A percentile compares a stretch with the other conserved stretches of the same genome.
phyloP scores from a whole-genome alignment of 257 asterid genomes.

The Voacanga thouarsii region DNA sequence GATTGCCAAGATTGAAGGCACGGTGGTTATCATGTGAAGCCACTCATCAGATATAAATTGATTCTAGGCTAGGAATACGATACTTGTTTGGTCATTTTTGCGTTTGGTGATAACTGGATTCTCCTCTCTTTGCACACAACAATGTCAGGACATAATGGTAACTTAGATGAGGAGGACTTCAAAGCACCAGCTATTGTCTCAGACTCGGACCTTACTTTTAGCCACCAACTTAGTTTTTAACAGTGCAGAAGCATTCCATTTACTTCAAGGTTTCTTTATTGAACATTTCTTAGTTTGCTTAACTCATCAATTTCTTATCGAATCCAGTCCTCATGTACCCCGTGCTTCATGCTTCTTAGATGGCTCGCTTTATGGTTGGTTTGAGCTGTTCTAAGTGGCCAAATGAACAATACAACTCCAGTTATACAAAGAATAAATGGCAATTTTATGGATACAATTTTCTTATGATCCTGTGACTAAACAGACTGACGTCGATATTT shows the following conservation, averaged over 20 bases:
- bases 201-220: neutral
- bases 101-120: neutral
- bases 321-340: too few relatives aligned
- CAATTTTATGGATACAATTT: too few relatives aligned
- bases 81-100: constrained; percentile 3
- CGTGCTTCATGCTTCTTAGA: neutral
- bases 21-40: neutral
- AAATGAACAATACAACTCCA: too few relatives aligned
- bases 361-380: neutral
- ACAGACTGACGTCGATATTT: too few relatives aligned
- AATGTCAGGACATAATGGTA: neutral
- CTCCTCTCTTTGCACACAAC: neutral
- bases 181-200: neutral
- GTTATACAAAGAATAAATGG: too few relatives aligned
- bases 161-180: neutral
- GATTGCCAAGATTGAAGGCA: neutral
- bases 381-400: neutral
- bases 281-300: neutral
- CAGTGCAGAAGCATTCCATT: neutral
- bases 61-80: neutral
- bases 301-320: too few relatives aligned
- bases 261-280: neutral
- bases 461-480: too few relatives aligned
- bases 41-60: neutral
- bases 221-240: neutral